Base-by-base conservation (phyloP, 2,329 filamentous ascomycete species). In the Amesomyces nigricolor region DNA sequence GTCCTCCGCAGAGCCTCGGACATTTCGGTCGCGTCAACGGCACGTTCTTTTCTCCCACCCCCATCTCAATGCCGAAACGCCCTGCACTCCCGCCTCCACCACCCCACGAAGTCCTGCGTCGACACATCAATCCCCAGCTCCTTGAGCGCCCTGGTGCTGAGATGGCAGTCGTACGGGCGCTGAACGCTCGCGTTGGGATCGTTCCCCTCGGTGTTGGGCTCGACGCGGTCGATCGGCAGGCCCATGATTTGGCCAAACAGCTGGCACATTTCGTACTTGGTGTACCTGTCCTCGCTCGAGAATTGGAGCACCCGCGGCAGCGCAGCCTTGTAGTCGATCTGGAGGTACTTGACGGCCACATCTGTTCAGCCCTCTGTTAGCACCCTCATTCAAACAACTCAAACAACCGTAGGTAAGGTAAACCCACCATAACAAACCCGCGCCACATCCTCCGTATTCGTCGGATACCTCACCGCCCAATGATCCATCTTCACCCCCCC, bases 241-340 rank as follows among this genome's bases (percentile, higher is more conserved):
- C 86, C 89, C 78, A 95, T 84, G 56, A 95, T 89, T 57, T 90
- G 83, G 4, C 83, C 87, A 66, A 96, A 85, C 9, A 79, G 73
- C 71, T 89, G 75, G 68, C 88, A 91, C 54, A 96, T 95, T 69
- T 92, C 85, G 70, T 91, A 95, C 74, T 96, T 96, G 46, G 91
- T 96, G 76, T 86, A 88, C 61, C 78, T 81, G 63, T 95, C 88
- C 71, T 96, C 89, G 45, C 89, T 90, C 3, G 87, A 89, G 72
- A 95, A 95, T 53, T 96, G 91, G 16, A 96, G 76, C 43, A 91
- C 80, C 29, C 67, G 73, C 0, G 91, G 91, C 39, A 95, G 72
- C 14, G 73, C 67, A 10, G 74, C 68, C 49, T 76, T 72, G 38
- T 79, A 74, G 39, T 68, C 65, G 11, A 75, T 71, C 4, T 68